Percentiles rank a stretch among this genome's conserved stretches.
Conservation (phyloP, 306 rosid genomes). For the Echinosophora koreensis region DNA sequence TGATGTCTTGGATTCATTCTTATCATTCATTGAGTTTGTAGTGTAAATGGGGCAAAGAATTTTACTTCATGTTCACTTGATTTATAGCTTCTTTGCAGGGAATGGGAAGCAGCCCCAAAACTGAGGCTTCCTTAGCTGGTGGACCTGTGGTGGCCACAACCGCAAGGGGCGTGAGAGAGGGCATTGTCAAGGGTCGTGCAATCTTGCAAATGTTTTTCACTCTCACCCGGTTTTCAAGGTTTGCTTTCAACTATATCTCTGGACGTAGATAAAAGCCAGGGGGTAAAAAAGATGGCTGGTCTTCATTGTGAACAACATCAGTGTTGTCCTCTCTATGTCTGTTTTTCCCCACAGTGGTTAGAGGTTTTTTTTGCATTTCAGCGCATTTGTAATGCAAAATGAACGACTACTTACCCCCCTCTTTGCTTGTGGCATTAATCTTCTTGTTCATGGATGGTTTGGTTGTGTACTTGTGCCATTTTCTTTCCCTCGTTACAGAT, state of each 20-base stretch:
- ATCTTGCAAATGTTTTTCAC: constrained; percentile 71
- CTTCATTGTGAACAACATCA: constrained; percentile 39
- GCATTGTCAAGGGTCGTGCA: constrained; percentile 78
- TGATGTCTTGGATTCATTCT: constrained; percentile 30
- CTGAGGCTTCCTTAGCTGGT: constrained; percentile 52
- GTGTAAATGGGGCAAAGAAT: constrained; percentile 30
- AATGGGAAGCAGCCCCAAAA: constrained; percentile 45
- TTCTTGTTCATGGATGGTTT: constrained; percentile 13
- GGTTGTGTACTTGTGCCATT: background rate
- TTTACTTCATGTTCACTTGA: constrained; percentile 64
- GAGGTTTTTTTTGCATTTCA: background rate
- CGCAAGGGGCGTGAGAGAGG: constrained; percentile 69
- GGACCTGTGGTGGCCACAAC: constrained; percentile 69
- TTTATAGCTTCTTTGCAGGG: constrained; percentile 75
- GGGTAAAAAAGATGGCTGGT: constrained; percentile 25
- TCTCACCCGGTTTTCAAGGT: constrained; percentile 59
- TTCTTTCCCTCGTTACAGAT: background rate
- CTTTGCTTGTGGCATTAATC: constrained; percentile 1
- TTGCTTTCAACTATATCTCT: constrained; percentile 62
- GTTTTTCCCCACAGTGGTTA: background rate
- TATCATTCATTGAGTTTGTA: constrained; percentile 19
- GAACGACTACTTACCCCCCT: background rate
- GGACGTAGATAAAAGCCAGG: constrained; percentile 55
- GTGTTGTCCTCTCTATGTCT: constrained; percentile 35
- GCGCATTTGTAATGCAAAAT: constrained; percentile 26